Conservation (phyloP, 2,329 filamentous ascomycete species). For the Penicillium fuscoglaucum region DNA sequence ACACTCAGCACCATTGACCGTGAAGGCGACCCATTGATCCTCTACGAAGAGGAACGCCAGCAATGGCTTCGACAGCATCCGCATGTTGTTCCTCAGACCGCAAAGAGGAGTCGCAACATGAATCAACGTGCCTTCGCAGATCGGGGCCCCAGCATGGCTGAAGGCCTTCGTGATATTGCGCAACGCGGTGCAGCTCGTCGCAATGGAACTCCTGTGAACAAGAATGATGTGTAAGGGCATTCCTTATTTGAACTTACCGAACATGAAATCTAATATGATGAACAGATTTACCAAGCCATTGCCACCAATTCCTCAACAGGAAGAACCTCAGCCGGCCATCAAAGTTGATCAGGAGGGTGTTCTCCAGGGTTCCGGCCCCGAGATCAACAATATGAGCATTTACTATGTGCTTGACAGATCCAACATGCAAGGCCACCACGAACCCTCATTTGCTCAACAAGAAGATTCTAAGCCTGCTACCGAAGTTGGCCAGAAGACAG, state of each 20-base stretch:
- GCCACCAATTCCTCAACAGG: background rate
- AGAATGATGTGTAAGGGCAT: background rate
- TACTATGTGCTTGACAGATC: background rate
- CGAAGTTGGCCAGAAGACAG: background rate
- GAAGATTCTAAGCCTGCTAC: background rate
- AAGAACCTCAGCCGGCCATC: background rate
- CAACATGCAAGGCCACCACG: background rate
- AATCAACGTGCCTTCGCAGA: background rate
- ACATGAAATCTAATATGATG: background rate
- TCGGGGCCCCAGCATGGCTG: background rate
- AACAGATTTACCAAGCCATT: background rate
- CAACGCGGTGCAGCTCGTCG: background rate
- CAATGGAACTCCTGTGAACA: background rate
- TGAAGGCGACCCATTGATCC: background rate
- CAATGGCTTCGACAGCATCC: background rate
- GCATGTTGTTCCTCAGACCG: background rate
- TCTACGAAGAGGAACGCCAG: background rate
- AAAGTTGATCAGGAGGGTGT: background rate
- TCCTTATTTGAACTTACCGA: background rate
- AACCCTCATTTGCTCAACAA: background rate
- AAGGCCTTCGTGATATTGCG: background rate
- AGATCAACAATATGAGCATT: background rate
- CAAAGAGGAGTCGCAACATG: background rate
- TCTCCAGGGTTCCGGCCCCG: background rate
- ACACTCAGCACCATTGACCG: background rate